A percentile compares a stretch with the other conserved stretches of the same genome.
These are phyloP conservation scores for Aureobasidium sp. DNA, from an alignment of 2,329 filamentous ascomycete genomes.

Conservation along the genomic window DNA sequence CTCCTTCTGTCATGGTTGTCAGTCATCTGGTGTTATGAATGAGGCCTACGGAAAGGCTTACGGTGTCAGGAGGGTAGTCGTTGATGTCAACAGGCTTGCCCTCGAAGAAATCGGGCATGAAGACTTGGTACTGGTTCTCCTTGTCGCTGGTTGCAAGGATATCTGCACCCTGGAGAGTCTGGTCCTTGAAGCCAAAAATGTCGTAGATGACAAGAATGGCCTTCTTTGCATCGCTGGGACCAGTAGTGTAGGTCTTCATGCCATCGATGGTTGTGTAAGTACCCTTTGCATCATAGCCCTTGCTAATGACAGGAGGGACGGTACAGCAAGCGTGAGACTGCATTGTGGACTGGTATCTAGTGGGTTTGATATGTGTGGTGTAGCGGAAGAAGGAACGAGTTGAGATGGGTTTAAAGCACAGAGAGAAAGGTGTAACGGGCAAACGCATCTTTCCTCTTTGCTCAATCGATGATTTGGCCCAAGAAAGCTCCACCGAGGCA, in stretches of 20 bases:
- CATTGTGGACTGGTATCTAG: conserved; percentile 9
- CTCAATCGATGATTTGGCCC: not conserved
- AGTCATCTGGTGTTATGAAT: not conserved
- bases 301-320: conserved; percentile 39
- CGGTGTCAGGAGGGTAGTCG: conserved; percentile 49
- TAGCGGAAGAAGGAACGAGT: not conserved
- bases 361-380: not conserved
- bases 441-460: not conserved
- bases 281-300: conserved; percentile 49
- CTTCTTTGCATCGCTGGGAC: conserved; percentile 45
- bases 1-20: conserved; percentile 32
- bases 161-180: conserved; percentile 55
- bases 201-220: conserved; percentile 53
- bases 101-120: conserved; percentile 87
- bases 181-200: conserved; percentile 54
- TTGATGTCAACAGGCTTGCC: conserved; percentile 58
- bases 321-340: conserved; percentile 37
- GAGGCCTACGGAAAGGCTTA: not conserved
- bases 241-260: conserved; percentile 54
- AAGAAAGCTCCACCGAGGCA: not conserved
- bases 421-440: not conserved
- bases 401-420: not conserved
- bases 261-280: conserved; percentile 51
- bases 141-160: conserved; percentile 55
- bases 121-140: conserved; percentile 68